A percentile compares a stretch with the other conserved stretches of the same genome.
Conservation (phyloP, 2,329 filamentous ascomycete genomes). For the Ophiostoma piceae region DNA sequence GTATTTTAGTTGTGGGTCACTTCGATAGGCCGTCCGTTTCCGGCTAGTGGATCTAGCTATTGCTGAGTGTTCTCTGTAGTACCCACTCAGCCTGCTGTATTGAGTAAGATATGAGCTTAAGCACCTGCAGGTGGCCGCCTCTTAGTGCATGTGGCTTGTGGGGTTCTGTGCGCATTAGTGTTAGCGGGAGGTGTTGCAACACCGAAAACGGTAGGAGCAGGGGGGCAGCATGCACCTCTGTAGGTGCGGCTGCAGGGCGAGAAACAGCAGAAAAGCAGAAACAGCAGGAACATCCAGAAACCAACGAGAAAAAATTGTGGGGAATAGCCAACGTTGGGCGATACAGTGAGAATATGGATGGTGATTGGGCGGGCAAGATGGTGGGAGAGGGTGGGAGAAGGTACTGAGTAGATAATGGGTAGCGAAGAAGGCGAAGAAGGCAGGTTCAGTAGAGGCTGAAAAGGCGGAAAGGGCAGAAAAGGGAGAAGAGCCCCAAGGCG, state of each 20-base stretch:
- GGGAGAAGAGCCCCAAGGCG: not conserved
- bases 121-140: conserved; percentile 12
- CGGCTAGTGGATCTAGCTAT: conserved; percentile 13
- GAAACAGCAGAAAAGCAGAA: not conserved
- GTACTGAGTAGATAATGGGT: not conserved
- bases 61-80: conserved; percentile 1
- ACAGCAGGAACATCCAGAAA: not conserved
- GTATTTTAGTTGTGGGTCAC: not conserved
- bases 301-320: conserved; percentile 14
- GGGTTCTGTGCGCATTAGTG: conserved; percentile 16
- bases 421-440: not conserved
- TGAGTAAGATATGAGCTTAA: conserved; percentile 15
- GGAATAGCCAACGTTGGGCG: not conserved
- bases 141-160: conserved; percentile 22
- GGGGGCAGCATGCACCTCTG: conserved; percentile 19
- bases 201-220: conserved; percentile 27
- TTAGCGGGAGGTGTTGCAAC: conserved; percentile 22
- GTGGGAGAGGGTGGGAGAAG: no score
- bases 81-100: not conserved
- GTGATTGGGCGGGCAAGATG: no score
- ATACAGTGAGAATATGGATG: no score
- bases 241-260: conserved; percentile 20
- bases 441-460: no score
- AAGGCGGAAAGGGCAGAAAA: not conserved
- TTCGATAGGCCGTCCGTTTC: not conserved